Evolutionary conservation across 345 rosid genomes (phyloP).

Genomic region (Psidium guajava): DNA sequence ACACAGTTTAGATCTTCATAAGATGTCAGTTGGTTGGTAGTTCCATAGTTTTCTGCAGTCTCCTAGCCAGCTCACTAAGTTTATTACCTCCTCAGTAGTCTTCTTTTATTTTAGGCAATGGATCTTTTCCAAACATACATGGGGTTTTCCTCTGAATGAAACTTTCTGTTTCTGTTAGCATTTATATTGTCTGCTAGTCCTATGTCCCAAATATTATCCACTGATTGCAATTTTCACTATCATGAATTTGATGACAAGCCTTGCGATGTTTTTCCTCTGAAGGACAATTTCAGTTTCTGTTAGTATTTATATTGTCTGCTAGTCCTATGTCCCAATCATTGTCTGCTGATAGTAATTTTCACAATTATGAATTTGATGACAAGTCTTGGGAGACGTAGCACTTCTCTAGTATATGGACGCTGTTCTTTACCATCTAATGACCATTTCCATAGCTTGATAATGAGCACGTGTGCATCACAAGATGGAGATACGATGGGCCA

Average conservation of each 20-base stretch:
- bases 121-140: background rate
- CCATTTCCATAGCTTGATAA: background rate
- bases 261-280: background rate
- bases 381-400: background rate
- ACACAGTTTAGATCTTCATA: background rate
- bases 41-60: background rate
- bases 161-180: background rate
- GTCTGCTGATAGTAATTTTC: background rate
- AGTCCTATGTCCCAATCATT: background rate
- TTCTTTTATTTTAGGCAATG: background rate
- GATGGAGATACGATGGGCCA: background rate
- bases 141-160: background rate
- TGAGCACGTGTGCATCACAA: background rate
- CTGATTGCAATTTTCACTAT: background rate
- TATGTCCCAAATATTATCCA: background rate
- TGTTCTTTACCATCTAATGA: background rate
- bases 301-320: background rate
- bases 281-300: background rate
- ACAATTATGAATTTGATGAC: background rate
- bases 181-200: background rate
- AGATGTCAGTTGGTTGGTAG: background rate
- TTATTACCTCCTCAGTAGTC: background rate
- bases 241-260: background rate
- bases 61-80: background rate
- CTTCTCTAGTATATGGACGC: background rate